Evolutionary conservation across 768 basidiomycete species (phyloP).

Genomic region (Psilocybe tampanensis): DNA sequence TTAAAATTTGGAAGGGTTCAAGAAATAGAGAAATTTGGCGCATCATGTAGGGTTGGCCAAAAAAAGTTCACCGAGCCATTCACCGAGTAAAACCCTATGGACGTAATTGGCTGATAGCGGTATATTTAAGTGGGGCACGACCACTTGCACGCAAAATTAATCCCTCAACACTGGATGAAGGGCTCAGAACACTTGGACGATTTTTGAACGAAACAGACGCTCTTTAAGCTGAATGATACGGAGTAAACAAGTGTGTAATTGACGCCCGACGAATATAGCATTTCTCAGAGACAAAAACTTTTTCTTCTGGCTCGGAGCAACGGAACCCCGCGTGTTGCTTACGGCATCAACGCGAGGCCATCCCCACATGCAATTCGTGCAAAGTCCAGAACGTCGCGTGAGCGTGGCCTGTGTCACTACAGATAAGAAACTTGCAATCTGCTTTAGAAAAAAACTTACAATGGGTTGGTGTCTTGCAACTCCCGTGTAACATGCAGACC

Average conservation of each 20-base stretch:
- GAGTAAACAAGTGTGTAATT: conserved; percentile 17
- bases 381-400: conserved; percentile 56
- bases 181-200: not conserved
- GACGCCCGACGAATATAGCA: conserved; percentile 22
- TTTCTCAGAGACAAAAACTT: conserved; percentile 39
- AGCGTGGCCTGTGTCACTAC: conserved; percentile 34
- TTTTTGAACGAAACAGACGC: conserved; percentile 11
- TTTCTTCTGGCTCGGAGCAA: conserved; percentile 45
- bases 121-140: conserved; percentile 11
- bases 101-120: conserved; percentile 33
- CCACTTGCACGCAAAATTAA: conserved; percentile 12
- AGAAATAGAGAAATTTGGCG: conserved; percentile 17
- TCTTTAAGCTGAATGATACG: conserved; percentile 13
- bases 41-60: conserved; percentile 28
- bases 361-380: conserved; percentile 57
- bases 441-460: conserved; percentile 41
- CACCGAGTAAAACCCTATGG: conserved; percentile 51
- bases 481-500: conserved; percentile 49
- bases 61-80: conserved; percentile 53
- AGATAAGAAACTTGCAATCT: not conserved
- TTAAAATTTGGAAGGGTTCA: conserved; percentile 18
- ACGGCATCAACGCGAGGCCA: conserved; percentile 55
- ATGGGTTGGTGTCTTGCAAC: conserved; percentile 34
- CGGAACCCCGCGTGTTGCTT: conserved; percentile 37
- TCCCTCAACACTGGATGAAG: not conserved